Evolutionary conservation across 2,329 filamentous ascomycete species (phyloP), one percentile per base, ranked within the genome.

Genomic region (Coniosporium tulheliwenetii): DNA sequence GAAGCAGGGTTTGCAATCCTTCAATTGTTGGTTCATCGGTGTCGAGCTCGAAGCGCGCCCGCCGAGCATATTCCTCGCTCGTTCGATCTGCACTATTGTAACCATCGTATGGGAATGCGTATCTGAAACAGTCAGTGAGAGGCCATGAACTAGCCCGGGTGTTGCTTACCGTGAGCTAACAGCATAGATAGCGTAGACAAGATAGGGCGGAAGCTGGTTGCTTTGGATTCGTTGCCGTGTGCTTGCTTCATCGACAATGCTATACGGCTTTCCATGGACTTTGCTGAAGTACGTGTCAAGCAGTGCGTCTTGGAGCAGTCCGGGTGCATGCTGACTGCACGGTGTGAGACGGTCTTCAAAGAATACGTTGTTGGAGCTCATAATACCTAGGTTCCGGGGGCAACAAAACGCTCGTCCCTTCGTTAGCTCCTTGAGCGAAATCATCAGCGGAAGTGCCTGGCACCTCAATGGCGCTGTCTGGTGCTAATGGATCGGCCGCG

Each of bases 11-110:
- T 56, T 93, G 84, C 8, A 93, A 60, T 30, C 74, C 73, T 55
- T 93, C 84, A 36, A 91, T 74, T 0, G 79, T 84, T 5, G 85
- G 84, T 48, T 89, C 81, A 51, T 93, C 85, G 8, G 78, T 74
- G 54, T 91, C 82, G 12, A 93, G 70, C 47, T 80, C 76, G 19
- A 65, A 64, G 42, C 85, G 73, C 8, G 85, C 73, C 43, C 76
- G 74, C n/a, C 68, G 60, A 10, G 82, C 79, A 55, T 83, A 84
- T 32, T 86, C 79, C 42, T 86, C 75, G 48, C 82, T 81, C 36
- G 79, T 64, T 41, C 73, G 71, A 1, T 81, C 68, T 3, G 82
- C 76, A 32, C 77, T 73, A 49, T 79, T 76, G 50, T 81, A 77
- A 5, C 77, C 79, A 46, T 71, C 71, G 41, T 65, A 72, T 55